A percentile compares a stretch with the other conserved stretches of the same genome.
phyloP scores from a whole-genome alignment of 805 yeast genomes.

The Jamesozyma lodderae region DNA sequence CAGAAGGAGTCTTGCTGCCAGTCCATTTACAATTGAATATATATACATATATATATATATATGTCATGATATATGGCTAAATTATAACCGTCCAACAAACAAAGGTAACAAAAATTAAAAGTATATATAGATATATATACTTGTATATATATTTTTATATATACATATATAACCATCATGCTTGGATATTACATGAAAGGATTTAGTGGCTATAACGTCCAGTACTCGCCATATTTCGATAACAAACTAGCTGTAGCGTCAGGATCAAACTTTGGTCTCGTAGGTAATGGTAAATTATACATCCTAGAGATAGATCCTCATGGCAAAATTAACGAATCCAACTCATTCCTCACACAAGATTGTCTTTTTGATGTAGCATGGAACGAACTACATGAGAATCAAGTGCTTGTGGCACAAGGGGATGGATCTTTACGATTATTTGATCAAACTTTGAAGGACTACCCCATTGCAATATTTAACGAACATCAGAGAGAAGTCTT shows the following conservation, averaged over 20 bases:
- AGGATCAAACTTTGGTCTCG: conserved; percentile 86
- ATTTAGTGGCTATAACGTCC: conserved; percentile 77
- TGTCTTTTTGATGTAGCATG: conserved; percentile 82
- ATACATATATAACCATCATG: conserved; percentile 33
- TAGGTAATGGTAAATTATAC: conserved; percentile 82
- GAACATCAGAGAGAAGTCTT: conserved; percentile 77
- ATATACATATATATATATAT: no score
- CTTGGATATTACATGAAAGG: conserved; percentile 66
- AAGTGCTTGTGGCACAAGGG: conserved; percentile 72
- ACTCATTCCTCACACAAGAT: conserved; percentile 81
- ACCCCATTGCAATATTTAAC: conserved; percentile 63
- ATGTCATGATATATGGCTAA: no score
- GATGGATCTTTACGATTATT: conserved; percentile 83
- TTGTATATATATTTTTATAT: no score
- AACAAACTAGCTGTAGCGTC: conserved; percentile 84
- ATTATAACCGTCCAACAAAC: no score
- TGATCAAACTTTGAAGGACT: conserved; percentile 57
- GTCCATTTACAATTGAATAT: no score
- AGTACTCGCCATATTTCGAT: conserved; percentile 87
- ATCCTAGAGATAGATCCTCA: conserved; percentile 57
- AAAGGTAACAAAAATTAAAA: no score
- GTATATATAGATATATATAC: no score
- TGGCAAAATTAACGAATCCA: conserved; percentile 51
- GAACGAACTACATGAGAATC: conserved; percentile 89
- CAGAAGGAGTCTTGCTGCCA: no score